Conservation (phyloP, 1,284 basidiomycete species). For the Irpex sp. region DNA sequence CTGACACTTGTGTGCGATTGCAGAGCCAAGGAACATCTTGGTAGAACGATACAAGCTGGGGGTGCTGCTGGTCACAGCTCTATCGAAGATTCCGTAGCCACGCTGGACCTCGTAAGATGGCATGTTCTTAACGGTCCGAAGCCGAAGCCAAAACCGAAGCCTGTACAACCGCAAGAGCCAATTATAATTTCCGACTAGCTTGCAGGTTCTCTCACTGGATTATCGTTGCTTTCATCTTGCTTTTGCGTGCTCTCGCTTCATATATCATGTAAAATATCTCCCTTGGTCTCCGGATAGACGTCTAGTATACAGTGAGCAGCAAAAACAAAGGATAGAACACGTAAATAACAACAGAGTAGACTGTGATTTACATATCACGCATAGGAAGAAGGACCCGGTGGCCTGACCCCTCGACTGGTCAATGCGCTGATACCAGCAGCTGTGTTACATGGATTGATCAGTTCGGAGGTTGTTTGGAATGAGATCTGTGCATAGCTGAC, state of each 20-base stretch:
- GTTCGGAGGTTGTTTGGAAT: background rate
- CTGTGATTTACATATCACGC: slow-evolving; percentile 6
- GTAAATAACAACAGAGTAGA: background rate
- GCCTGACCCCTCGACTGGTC: slow-evolving; percentile 9
- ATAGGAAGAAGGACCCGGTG: slow-evolving; percentile 10
- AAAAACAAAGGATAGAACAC: background rate
- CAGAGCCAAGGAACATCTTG: slow-evolving; percentile 74
- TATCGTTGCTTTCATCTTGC: slow-evolving; percentile 1
- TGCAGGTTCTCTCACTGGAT: background rate
- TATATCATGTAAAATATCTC: background rate
- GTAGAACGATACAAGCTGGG: slow-evolving; percentile 71
- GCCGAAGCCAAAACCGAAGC: slow-evolving; percentile 24
- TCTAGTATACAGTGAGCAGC: background rate
- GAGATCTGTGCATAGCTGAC: slow-evolving; percentile 17
- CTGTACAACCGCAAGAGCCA: background rate
- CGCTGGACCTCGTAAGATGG: slow-evolving; percentile 80
- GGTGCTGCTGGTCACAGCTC: slow-evolving; percentile 79
- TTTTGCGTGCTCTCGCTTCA: background rate
- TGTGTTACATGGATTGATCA: slow-evolving; percentile 1
- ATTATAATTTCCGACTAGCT: background rate
- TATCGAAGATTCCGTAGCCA: slow-evolving; percentile 78
- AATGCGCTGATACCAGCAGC: slow-evolving; percentile 13
- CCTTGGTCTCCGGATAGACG: background rate
- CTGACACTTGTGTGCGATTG: background rate
- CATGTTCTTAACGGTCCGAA: slow-evolving; percentile 52